Percentiles rank a stretch among this genome's conserved stretches.
phyloP scores from a whole-genome alignment of 1,139 yeast species.

The Pichia sp. region DNA sequence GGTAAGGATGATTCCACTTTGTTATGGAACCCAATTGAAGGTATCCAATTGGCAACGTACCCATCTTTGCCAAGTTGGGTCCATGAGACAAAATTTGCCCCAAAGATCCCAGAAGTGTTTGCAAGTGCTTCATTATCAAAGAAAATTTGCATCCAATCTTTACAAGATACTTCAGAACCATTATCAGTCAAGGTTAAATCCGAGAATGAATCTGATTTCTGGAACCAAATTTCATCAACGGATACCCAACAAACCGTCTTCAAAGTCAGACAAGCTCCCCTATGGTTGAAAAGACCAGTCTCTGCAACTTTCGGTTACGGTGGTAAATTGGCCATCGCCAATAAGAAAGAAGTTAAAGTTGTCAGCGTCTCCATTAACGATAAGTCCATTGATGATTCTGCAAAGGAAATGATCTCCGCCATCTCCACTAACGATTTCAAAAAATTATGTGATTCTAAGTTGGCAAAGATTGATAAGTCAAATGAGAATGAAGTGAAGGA shows the following conservation, averaged over 20 bases:
- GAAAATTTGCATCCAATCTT: conserved; percentile 71
- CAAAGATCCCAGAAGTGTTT: conserved; percentile 79
- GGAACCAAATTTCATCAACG: conserved; percentile 70
- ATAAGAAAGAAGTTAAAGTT: conserved; percentile 24
- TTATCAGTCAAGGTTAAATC: conserved; percentile 34
- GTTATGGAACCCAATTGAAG: conserved; percentile 82
- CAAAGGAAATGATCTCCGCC: conserved; percentile 49
- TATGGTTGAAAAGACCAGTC: conserved; percentile 75
- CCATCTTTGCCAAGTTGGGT: conserved; percentile 95
- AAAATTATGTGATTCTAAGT: conserved; percentile 41
- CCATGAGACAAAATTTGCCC: conserved; percentile 82
- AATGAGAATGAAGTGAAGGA: conserved; percentile 52
- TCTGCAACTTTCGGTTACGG: conserved; percentile 90
- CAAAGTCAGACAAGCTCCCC: conserved; percentile 72
- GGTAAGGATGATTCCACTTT: conserved; percentile 88
- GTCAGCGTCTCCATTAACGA: conserved; percentile 36
- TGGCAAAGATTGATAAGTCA: conserved; percentile 32
- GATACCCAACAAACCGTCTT: conserved; percentile 72
- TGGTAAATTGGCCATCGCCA: conserved; percentile 68
- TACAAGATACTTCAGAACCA: conserved; percentile 74
- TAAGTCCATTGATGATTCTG: conserved; percentile 33
- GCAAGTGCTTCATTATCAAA: conserved; percentile 95
- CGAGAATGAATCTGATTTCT: conserved; percentile 67
- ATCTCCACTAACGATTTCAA: conserved; percentile 48
- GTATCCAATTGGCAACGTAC: conserved; percentile 70